Evolutionary conservation across 2,329 filamentous ascomycete species (phyloP).

Genomic region (Neofusicoccum laricinum): DNA sequence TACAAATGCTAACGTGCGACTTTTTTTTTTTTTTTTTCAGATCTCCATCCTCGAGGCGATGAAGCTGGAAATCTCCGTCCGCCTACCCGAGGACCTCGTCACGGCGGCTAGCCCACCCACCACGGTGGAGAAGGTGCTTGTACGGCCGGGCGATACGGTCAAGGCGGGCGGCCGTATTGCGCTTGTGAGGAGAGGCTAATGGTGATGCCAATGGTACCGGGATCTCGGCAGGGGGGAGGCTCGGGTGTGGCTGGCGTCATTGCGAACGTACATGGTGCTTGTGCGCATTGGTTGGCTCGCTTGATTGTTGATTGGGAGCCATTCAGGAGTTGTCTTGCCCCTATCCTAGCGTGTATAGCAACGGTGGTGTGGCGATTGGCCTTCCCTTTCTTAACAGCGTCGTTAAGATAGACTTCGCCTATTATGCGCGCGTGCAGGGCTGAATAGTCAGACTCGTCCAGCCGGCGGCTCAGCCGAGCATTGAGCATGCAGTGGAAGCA

Average conservation of each 20-base stretch:
- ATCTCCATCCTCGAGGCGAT: conserved; percentile 46
- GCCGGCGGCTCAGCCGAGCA: not conserved
- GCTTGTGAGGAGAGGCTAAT: conserved; percentile 21
- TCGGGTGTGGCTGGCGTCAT: not conserved
- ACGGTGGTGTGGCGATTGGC: not conserved
- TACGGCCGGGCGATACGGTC: conserved; percentile 41
- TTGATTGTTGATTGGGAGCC: not conserved
- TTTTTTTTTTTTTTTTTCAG: conserved; percentile 15
- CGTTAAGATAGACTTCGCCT: not conserved
- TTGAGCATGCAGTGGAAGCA: conserved; percentile 1
- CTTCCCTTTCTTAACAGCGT: not conserved
- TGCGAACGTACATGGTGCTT: not conserved
- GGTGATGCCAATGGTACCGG: not conserved
- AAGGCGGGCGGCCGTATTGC: conserved; percentile 35
- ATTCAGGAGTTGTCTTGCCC: not conserved
- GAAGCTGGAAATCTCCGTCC: conserved; percentile 48
- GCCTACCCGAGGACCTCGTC: conserved; percentile 32
- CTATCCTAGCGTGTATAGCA: not conserved
- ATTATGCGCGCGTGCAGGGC: not conserved
- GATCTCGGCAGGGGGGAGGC: not conserved
- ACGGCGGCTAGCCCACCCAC: conserved; percentile 17
- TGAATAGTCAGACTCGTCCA: not conserved
- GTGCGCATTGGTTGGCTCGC: not conserved
- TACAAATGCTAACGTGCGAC: not conserved
- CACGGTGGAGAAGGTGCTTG: conserved; percentile 41